Conservation (phyloP, 1,284 basidiomycete species). For the Ceratobasidium sp. region DNA sequence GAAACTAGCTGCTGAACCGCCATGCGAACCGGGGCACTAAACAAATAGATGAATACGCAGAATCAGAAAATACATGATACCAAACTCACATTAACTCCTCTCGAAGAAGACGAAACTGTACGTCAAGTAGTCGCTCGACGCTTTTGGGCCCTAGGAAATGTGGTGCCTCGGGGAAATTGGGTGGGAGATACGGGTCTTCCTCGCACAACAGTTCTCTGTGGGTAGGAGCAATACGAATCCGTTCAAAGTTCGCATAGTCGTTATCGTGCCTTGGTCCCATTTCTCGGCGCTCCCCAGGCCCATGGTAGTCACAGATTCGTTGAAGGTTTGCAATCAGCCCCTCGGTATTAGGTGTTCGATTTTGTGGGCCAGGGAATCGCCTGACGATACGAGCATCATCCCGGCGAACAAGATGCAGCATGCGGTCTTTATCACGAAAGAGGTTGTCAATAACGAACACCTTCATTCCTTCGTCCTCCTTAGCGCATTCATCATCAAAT, state of each 20-base stretch:
- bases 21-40: conserved; percentile 63
- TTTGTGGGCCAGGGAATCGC: background rate
- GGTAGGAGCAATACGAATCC: conserved; percentile 72
- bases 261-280: conserved; percentile 73
- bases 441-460: conserved; percentile 49
- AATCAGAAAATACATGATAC: background rate
- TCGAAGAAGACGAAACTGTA: conserved; percentile 74
- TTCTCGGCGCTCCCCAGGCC: conserved; percentile 63
- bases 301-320: conserved; percentile 59
- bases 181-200: conserved; percentile 65
- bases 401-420: background rate
- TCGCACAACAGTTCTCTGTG: conserved; percentile 65
- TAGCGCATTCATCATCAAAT: conserved; percentile 53
- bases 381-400: background rate
- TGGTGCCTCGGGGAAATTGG: conserved; percentile 65
- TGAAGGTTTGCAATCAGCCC: background rate
- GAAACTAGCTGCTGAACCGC: conserved; percentile 61
- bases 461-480: conserved; percentile 49
- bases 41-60: background rate
- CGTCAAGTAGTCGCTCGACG: conserved; percentile 70
- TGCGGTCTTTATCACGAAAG: background rate
- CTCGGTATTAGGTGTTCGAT: background rate
- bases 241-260: conserved; percentile 64
- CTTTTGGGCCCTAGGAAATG: conserved; percentile 66
- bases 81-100: conserved; percentile 70